Evolutionary conservation across 2,329 filamentous ascomycete species (phyloP).

Genomic region (Emmonsiellopsis sp.): DNA sequence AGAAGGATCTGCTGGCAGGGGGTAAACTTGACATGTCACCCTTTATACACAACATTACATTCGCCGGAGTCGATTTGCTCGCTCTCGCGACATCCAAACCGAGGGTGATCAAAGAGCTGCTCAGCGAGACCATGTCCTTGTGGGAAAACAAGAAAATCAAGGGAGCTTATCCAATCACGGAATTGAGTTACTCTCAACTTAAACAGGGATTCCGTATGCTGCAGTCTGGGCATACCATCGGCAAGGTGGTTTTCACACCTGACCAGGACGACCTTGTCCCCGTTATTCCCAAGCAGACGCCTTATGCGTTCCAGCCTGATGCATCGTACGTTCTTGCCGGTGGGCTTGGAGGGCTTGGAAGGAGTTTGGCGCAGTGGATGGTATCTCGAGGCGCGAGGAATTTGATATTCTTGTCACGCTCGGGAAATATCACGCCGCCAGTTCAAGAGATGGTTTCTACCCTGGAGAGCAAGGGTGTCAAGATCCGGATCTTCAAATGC

Average conservation of each 20-base stretch:
- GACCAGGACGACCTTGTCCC: conserved; percentile 9
- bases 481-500: conserved; percentile 14
- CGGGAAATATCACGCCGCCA: conserved; percentile 11
- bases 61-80: conserved; percentile 13
- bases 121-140: conserved; percentile 9
- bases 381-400: conserved; percentile 18
- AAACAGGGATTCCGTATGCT: conserved; percentile 13
- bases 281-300: conserved; percentile 10
- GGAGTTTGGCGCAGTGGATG: conserved; percentile 17
- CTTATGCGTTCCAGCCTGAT: conserved; percentile 8
- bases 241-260: conserved; percentile 14
- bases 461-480: conserved; percentile 11
- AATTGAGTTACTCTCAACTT: conserved; percentile 11
- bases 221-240: conserved; percentile 14
- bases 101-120: conserved; percentile 7
- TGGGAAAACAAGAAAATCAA: conserved; percentile 12
- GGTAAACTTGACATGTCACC: conserved; percentile 9
- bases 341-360: conserved; percentile 17
- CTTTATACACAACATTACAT: conserved; percentile 12
- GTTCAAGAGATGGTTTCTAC: conserved; percentile 13
- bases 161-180: conserved; percentile 10
- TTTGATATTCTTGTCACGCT: conserved; percentile 23
- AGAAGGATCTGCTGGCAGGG: conserved; percentile 10
- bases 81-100: conserved; percentile 11
- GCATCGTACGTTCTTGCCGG: conserved; percentile 18